Conservation (phyloP, 352 stramenopile species). For the Albugo candida region DNA sequence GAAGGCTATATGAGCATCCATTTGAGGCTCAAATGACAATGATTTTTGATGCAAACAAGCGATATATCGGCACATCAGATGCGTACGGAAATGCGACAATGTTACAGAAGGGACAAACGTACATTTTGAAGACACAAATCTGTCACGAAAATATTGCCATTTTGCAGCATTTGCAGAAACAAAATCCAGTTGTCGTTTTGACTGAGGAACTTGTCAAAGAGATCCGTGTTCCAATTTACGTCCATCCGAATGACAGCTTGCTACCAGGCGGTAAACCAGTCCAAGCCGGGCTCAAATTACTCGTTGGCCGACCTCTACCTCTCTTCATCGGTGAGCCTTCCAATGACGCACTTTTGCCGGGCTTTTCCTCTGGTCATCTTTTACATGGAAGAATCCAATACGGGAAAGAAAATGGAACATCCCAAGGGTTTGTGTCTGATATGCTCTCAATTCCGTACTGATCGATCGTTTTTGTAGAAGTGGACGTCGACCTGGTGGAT, state of each 20-base stretch:
- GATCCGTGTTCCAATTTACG: slow-evolving; percentile 31
- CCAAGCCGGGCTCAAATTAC: slow-evolving; percentile 6
- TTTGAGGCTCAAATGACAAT: slow-evolving; percentile 87
- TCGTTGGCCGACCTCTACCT: slow-evolving; percentile 11
- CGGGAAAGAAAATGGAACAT: slow-evolving; percentile 41
- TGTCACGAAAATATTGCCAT: slow-evolving; percentile 69
- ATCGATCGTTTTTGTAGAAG: slow-evolving; percentile 10
- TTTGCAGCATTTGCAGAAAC: slow-evolving; percentile 59
- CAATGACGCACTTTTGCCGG: slow-evolving; percentile 43
- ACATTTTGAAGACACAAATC: slow-evolving; percentile 46
- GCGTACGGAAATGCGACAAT: slow-evolving; percentile 62
- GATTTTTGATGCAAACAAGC: slow-evolving; percentile 88
- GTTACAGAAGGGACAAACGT: slow-evolving; percentile 70
- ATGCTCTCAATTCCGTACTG: slow-evolving; percentile 1
- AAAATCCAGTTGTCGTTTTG: slow-evolving; percentile 66
- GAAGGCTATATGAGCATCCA: slow-evolving; percentile 83
- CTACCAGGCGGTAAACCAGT: slow-evolving; percentile 30
- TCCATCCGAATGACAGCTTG: slow-evolving; percentile 40
- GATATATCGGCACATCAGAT: slow-evolving; percentile 72
- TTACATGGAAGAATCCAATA: slow-evolving; percentile 51
- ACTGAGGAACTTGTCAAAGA: slow-evolving; percentile 58
- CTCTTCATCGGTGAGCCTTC: slow-evolving; percentile 59
- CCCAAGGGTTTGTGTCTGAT: slow-evolving; percentile 18
- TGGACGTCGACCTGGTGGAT: slow-evolving; percentile 38
- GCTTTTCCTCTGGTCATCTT: slow-evolving; percentile 30